phyloP scores from a whole-genome alignment of 1,284 basidiomycete species.

The Coriolopsis trogii region DNA sequence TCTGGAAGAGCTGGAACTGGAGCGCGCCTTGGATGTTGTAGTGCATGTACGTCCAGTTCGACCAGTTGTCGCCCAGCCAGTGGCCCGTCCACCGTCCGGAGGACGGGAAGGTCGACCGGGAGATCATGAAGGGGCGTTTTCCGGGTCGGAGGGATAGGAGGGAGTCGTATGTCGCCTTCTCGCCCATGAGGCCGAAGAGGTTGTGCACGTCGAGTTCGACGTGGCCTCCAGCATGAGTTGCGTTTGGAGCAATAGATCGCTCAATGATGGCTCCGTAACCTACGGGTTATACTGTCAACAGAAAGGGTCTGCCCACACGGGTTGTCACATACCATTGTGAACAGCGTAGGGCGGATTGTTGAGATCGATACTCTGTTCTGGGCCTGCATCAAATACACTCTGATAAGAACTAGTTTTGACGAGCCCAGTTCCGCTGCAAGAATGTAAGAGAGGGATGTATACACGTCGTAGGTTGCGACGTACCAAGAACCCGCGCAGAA shows the following conservation, averaged over 20 bases:
- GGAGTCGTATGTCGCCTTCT: constrained; percentile 59
- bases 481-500: constrained; percentile 70
- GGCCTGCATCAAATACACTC: constrained; percentile 45
- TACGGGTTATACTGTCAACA: constrained; percentile 22
- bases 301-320: constrained; percentile 3
- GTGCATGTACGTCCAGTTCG: constrained; percentile 65
- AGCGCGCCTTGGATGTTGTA: constrained; percentile 69
- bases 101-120: constrained; percentile 67
- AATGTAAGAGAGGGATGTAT: neutral
- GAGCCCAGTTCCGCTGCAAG: constrained; percentile 56
- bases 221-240: constrained; percentile 56
- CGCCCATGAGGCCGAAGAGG: constrained; percentile 68
- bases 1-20: constrained; percentile 78
- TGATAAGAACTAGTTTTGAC: constrained; percentile 58
- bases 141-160: constrained; percentile 52
- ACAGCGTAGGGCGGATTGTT: constrained; percentile 69
- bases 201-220: constrained; percentile 67
- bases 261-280: constrained; percentile 49
- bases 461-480: constrained; percentile 22
- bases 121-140: constrained; percentile 68
- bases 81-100: constrained; percentile 67
- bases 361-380: constrained; percentile 48
- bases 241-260: constrained; percentile 62
- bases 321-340: constrained; percentile 64
- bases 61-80: constrained; percentile 61